A percentile compares a stretch with the other conserved stretches of the same genome.
Conservation (phyloP, 169 alveolate species). For the Eimeria necatrix region DNA sequence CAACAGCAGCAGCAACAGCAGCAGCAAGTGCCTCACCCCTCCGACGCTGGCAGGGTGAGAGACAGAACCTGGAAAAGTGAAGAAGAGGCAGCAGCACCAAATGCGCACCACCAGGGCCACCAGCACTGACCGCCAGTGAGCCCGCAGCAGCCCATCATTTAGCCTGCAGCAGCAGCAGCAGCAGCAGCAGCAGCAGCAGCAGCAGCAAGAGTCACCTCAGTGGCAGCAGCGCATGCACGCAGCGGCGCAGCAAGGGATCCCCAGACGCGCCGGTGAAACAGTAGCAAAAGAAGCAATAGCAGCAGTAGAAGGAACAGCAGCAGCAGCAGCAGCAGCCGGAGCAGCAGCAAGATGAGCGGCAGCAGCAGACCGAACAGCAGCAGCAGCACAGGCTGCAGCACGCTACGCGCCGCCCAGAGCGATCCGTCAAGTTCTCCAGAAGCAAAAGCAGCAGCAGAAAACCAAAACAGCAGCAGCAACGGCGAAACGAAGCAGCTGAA, state of each 20-base stretch:
- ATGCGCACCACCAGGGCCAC: neutral
- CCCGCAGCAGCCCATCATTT: slow-evolving; percentile 68
- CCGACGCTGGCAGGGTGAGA: neutral
- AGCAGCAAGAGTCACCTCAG: neutral
- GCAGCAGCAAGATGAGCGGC: neutral
- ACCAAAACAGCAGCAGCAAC: too few relatives aligned
- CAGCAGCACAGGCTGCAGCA: neutral
- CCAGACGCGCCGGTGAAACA: too few relatives aligned
- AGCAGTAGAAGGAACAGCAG: neutral
- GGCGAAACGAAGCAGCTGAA: neutral
- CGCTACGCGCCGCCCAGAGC: neutral
- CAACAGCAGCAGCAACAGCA: neutral
- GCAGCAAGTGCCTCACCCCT: neutral
- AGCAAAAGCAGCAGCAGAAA: slow-evolving; percentile 23
- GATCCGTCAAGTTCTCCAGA: too few relatives aligned
- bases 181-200: slow-evolving; percentile 7
- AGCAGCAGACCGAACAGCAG: neutral
- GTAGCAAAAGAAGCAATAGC: too few relatives aligned
- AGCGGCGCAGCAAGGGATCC: neutral
- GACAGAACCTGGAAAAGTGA: slow-evolving; percentile 49
- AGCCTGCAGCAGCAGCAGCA: slow-evolving; percentile 59
- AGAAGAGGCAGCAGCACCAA: slow-evolving; percentile 63
- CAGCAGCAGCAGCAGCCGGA: neutral
- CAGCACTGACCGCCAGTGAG: slow-evolving; percentile 56
- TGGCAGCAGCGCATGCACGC: neutral